phyloP scores from a whole-genome alignment of 2,329 filamentous ascomycete genomes.

The Epichloe gansuensis region DNA sequence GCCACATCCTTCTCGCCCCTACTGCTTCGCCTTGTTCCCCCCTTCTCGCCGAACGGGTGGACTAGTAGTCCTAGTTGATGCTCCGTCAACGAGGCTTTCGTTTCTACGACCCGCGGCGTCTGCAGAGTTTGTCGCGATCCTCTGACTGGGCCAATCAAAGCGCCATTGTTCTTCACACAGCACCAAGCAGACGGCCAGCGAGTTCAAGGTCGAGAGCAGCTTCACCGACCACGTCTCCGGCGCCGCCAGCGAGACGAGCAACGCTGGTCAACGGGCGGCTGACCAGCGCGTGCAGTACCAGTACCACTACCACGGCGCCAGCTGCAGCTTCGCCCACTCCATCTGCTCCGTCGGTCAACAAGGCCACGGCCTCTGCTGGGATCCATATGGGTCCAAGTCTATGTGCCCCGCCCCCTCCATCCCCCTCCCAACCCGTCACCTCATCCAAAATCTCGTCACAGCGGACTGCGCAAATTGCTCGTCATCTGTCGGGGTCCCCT shows the following conservation, averaged over 20 bases:
- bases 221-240: background rate
- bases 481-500: constrained; percentile 31
- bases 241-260: background rate
- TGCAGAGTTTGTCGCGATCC: constrained; percentile 5
- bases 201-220: background rate
- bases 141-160: constrained; percentile 8
- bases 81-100: constrained; percentile 1
- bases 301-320: background rate
- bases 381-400: constrained; percentile 15
- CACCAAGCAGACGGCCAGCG: background rate
- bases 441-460: constrained; percentile 33
- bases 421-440: constrained; percentile 14
- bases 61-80: constrained; percentile 2
- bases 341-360: background rate
- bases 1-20: background rate
- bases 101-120: constrained; percentile 5
- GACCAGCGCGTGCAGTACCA: background rate
- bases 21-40: background rate
- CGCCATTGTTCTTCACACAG: background rate
- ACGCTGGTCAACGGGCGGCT: background rate
- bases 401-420: constrained; percentile 27
- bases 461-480: constrained; percentile 41
- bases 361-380: background rate
- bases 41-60: background rate
- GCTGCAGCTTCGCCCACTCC: background rate